phyloP scores from a whole-genome alignment of 768 basidiomycete genomes.

The Rhodotorula toruloides region DNA sequence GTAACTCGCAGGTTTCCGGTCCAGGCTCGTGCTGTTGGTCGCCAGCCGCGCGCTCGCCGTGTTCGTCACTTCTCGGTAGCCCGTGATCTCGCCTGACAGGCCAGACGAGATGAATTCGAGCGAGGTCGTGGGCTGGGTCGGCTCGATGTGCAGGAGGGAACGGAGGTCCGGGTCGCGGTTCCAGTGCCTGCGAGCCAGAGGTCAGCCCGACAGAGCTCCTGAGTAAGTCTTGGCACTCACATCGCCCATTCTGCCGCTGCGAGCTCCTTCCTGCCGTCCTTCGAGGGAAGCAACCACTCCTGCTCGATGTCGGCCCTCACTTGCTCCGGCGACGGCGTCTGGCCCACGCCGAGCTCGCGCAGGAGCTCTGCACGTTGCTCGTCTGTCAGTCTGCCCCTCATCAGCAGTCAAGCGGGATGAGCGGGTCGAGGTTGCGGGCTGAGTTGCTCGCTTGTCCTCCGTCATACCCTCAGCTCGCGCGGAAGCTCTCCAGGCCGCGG shows the following conservation, averaged over 20 bases:
- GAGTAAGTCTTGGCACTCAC: neutral
- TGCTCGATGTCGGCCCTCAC: conserved; percentile 45
- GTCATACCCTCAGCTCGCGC: neutral
- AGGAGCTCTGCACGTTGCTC: conserved; percentile 48
- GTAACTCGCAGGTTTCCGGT: conserved; percentile 72
- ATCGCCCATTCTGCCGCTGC: conserved; percentile 27
- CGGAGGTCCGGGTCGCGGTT: conserved; percentile 48
- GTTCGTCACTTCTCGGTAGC: conserved; percentile 66
- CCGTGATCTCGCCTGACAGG: conserved; percentile 69
- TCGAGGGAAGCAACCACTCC: conserved; percentile 15
- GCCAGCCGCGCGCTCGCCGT: conserved; percentile 56
- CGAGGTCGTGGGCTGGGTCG: conserved; percentile 68
- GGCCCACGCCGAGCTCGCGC: conserved; percentile 57
- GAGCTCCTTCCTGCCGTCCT: conserved; percentile 25
- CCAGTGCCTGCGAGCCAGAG: conserved; percentile 25
- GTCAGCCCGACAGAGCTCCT: too few species aligned
- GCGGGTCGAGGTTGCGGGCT: too few species aligned
- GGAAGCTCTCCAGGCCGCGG: neutral
- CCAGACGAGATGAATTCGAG: conserved; percentile 71
- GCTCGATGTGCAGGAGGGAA: conserved; percentile 60
- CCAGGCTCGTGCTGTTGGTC: conserved; percentile 75
- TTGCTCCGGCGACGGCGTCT: conserved; percentile 57
- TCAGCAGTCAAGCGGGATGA: neutral
- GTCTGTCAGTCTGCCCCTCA: conserved; percentile 6
- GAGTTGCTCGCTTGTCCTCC: neutral